Evolutionary conservation across 2,329 filamentous ascomycete genomes (phyloP).

Genomic region (Onygenales sp.): DNA sequence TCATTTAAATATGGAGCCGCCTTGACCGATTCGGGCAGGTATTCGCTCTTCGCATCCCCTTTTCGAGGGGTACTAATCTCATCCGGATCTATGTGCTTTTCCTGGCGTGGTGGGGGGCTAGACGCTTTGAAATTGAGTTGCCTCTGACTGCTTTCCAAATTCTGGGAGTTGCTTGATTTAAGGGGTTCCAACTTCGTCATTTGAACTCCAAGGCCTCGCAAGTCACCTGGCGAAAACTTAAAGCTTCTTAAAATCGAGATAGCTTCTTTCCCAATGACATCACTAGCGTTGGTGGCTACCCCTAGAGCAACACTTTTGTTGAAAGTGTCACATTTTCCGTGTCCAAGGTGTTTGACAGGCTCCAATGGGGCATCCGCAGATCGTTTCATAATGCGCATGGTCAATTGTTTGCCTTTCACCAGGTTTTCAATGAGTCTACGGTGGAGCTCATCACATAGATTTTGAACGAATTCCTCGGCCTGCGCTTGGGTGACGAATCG

Average conservation of each 20-base stretch:
- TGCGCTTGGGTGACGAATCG: conserved; percentile 87
- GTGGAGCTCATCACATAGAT: conserved; percentile 75
- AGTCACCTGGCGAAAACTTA: conserved; percentile 77
- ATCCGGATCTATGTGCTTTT: conserved; percentile 37
- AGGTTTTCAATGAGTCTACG: conserved; percentile 70
- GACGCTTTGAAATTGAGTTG: conserved; percentile 59
- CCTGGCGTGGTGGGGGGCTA: conserved; percentile 11
- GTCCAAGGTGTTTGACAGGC: conserved; percentile 84
- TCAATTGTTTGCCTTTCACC: conserved; percentile 80
- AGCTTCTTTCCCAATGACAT: conserved; percentile 68
- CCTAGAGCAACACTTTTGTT: conserved; percentile 81
- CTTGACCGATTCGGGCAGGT: conserved; percentile 19
- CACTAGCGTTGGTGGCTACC: conserved; percentile 67
- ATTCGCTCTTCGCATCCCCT: conserved; percentile 15
- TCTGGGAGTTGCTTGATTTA: conserved; percentile 46
- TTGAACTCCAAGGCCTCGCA: conserved; percentile 86
- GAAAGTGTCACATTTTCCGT: conserved; percentile 89
- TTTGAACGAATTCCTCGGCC: conserved; percentile 82
- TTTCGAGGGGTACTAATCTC: conserved; percentile 35
- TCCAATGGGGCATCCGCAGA: conserved; percentile 80
- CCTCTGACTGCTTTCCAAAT: conserved; percentile 64
- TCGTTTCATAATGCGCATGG: conserved; percentile 89
- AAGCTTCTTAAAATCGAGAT: conserved; percentile 74
- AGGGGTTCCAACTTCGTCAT: conserved; percentile 85
- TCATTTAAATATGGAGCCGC: conserved; percentile 25